Base-by-base conservation (phyloP, 2,329 filamentous ascomycete species). In the Thelonectria blattea region DNA sequence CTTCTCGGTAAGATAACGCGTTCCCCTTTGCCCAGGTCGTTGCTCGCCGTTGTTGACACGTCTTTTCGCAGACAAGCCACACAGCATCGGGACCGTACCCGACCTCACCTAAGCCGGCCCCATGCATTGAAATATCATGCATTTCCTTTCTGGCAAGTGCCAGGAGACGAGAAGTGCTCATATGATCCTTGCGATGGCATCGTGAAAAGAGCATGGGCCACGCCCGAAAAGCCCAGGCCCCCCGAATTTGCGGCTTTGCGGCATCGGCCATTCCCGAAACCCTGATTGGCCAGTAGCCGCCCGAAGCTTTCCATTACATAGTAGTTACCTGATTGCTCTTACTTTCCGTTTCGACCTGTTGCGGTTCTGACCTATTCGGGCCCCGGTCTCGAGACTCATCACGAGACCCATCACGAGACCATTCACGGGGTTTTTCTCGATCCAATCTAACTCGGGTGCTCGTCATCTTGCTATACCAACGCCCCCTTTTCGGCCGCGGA, bases 241-340 rank as follows among this genome's bases (percentile, higher is more conserved):
- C 53, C 46, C 53, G 24, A 57, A 48, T 37, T 41, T 56, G 53
- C 53, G 48, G 58, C 45, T 61, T 66, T 65, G 60, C 65, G 60
- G 67, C 64, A 67, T 65, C 58, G 63, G 65, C 45, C 57, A 63
- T 62, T 60, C 48, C 43, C 59, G 27, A 46, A 51, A 42, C 34
- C 50, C 56, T 60, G 57, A 71, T 71, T 71, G 65, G 68, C 59
- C 66, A 60, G 67, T 69, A 68, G 64, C 61, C 68, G 65, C 64
- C 27, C 39, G 32, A 61, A 51, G 64, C 56, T 70, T 71, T 62
- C 54, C 49, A 71, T 71, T 71, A 71, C 68, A 67, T 71, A 71
- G 68, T 58, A 67, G 59, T 71, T 71, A 71, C 68, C 63, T 69
- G 65, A 71, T 71, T 71, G 42, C 68, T 71, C 42, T 68, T 67